Base-by-base conservation (phyloP, 768 basidiomycete species). In the Russula abietina region DNA sequence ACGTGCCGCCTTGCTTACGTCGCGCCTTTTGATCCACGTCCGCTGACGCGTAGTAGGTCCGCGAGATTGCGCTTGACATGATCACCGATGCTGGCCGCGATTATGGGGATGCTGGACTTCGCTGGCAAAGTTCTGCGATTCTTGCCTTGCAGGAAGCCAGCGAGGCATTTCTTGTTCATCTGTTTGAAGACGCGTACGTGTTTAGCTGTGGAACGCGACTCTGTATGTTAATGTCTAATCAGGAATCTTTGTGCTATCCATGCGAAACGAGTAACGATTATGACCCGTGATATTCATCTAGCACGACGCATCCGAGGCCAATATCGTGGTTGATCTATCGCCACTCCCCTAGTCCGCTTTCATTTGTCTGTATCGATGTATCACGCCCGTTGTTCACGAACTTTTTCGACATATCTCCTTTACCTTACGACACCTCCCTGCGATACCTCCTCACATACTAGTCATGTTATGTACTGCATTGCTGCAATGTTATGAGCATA, bases 101-200 rank as follows among this genome's bases (percentile, higher is more conserved):
- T 57, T 83, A 84, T 59, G 77, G 76, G 30, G 84, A 80, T 2
- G 78, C 81, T 12, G 81, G 82, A 9, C 74, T 98, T 57, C 82
- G 97, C 52, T 99, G 97, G 97, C 97, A 99, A 74, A 92, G 86
- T 65, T 92, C 93, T 6, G 97, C 97, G 6, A 80, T 99, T 60
- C 72, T 94, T 70, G 97, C 97, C 2, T 74, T 99, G 65, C 97
- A 99, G 70, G 97, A 99, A 75, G 97, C 97, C 14, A 93, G 94
- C 26, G 94, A 97, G 73, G 93, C 94, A 16, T 97, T 84, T 70
- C 79, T 98, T 19, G 92, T 99, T 22, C 95, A 98, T 76, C 76
- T 98, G 49, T 98, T 99, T 66, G 97, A 99, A 75, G 97, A 99
- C 75, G 93, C 96, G 92, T 98, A 74, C 78, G 94, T 91, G 36